phyloP scores from a whole-genome alignment of 129 eudicot species.

The Pulicaria dysenterica region DNA sequence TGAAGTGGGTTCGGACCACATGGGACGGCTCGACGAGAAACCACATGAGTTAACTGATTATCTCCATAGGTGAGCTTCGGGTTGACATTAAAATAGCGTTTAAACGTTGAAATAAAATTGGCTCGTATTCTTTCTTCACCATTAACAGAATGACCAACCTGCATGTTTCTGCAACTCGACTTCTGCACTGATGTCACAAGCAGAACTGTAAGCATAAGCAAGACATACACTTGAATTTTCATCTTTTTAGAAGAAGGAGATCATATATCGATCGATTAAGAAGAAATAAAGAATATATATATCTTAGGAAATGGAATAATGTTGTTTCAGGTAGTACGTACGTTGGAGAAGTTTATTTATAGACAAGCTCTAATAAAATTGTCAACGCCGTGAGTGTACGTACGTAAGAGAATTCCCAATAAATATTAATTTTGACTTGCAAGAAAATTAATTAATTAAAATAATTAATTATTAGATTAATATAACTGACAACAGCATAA shows the following conservation, averaged over 20 bases:
- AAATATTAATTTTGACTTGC: neutral
- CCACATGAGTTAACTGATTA: slow-evolving; percentile 32
- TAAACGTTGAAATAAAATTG: slow-evolving; percentile 47
- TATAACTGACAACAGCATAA: neutral
- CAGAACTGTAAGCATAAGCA: slow-evolving; percentile 33
- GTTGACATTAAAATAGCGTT: slow-evolving; percentile 35
- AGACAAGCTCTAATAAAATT: slow-evolving; percentile 19
- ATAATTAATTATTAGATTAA: no score
- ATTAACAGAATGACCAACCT: neutral
- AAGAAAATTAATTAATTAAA: neutral
- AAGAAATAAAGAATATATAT: slow-evolving; percentile 13
- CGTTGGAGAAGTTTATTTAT: slow-evolving; percentile 32
- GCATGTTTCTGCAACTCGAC: slow-evolving; percentile 50
- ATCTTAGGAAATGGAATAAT: slow-evolving; percentile 16
- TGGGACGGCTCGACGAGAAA: slow-evolving; percentile 62
- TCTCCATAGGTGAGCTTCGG: slow-evolving; percentile 24
- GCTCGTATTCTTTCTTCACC: slow-evolving; percentile 37
- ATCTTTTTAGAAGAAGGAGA: neutral
- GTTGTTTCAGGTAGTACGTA: slow-evolving; percentile 29
- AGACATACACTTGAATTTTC: slow-evolving; percentile 27
- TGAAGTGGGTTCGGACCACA: slow-evolving; percentile 71
- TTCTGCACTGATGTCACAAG: slow-evolving; percentile 25
- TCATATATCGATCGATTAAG: no score
- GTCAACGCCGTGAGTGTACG: slow-evolving; percentile 30
- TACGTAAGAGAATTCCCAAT: no score